Evolutionary conservation across 345 rosid species (phyloP).

Genomic region (Litchi chinensis): DNA sequence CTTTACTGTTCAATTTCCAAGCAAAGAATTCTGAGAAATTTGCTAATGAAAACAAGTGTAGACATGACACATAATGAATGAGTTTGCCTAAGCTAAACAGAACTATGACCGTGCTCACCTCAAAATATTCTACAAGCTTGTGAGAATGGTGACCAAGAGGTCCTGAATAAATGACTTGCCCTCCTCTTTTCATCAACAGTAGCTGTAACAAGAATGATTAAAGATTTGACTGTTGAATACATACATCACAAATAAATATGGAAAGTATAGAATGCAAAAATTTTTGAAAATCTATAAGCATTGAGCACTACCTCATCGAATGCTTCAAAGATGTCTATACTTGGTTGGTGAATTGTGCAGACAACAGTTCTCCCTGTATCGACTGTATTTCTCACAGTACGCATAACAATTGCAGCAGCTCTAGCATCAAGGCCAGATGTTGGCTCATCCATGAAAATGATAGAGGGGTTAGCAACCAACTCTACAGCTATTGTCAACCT

Average conservation of each 20-base stretch:
- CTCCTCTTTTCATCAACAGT: conserved; percentile 89
- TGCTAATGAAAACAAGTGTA: not conserved
- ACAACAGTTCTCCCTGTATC: conserved; percentile 98
- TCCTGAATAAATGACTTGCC: conserved; percentile 89
- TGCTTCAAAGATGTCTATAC: conserved; percentile 89
- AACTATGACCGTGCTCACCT: conserved; percentile 42
- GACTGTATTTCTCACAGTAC: conserved; percentile 88
- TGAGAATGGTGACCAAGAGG: conserved; percentile 75
- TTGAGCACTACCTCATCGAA: conserved; percentile 73
- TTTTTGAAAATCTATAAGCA: not conserved
- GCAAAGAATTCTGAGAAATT: not conserved
- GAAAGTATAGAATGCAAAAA: not conserved
- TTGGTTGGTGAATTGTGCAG: conserved; percentile 96
- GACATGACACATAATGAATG: not conserved
- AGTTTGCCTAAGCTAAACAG: not conserved
- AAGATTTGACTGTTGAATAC: not conserved
- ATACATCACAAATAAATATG: not conserved
- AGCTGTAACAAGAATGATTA: conserved; percentile 47
- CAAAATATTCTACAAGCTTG: conserved; percentile 81
- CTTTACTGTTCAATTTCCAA: not conserved
- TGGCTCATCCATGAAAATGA: conserved; percentile 96
- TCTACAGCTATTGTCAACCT: conserved; percentile 96
- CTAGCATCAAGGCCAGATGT: conserved; percentile 96
- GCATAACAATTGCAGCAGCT: conserved; percentile 97
- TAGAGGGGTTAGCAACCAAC: conserved; percentile 90